These are phyloP conservation scores for Kwoniella sp. DNA, from an alignment of 768 basidiomycete genomes.

Conservation along the genomic window DNA sequence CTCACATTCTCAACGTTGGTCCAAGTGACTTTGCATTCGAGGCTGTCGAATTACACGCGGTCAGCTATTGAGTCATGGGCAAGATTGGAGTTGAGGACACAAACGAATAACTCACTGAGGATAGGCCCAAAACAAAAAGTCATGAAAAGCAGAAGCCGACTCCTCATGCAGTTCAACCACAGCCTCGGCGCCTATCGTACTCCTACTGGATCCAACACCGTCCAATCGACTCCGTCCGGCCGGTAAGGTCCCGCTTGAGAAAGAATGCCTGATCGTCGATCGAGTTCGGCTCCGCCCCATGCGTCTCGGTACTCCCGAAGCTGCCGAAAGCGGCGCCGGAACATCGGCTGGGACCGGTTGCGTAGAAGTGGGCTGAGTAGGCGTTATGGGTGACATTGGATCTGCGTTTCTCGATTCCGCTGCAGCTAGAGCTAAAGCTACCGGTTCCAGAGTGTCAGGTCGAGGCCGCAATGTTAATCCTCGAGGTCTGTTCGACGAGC, in stretches of 20 bases:
- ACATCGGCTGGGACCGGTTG: too few species aligned
- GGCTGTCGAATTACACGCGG: neutral
- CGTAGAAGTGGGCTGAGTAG: too few species aligned
- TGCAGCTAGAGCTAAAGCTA: neutral
- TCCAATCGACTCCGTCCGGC: neutral
- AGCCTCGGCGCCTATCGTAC: conserved; percentile 62
- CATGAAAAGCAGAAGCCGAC: conserved; percentile 84
- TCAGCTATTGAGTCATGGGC: conserved; percentile 6
- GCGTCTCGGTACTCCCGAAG: neutral
- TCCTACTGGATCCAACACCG: neutral
- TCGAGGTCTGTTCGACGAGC: neutral
- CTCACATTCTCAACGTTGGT: conserved; percentile 83
- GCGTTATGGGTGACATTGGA: neutral
- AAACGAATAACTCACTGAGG: conserved; percentile 68
- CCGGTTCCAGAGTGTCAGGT: neutral
- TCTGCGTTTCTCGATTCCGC: neutral
- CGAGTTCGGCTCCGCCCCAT: conserved; percentile 3
- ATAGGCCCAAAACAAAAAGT: conserved; percentile 89
- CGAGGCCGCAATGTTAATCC: neutral
- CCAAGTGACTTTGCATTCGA: conserved; percentile 90
- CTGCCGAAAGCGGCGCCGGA: neutral
- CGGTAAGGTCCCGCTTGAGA: conserved; percentile 23
- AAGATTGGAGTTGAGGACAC: neutral
- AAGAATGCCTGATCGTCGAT: conserved; percentile 34
- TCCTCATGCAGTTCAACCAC: conserved; percentile 89